Percentiles rank a stretch among this genome's conserved stretches.
Conservation (phyloP, 257 asterid species). For the Gardenia jasminoides region DNA sequence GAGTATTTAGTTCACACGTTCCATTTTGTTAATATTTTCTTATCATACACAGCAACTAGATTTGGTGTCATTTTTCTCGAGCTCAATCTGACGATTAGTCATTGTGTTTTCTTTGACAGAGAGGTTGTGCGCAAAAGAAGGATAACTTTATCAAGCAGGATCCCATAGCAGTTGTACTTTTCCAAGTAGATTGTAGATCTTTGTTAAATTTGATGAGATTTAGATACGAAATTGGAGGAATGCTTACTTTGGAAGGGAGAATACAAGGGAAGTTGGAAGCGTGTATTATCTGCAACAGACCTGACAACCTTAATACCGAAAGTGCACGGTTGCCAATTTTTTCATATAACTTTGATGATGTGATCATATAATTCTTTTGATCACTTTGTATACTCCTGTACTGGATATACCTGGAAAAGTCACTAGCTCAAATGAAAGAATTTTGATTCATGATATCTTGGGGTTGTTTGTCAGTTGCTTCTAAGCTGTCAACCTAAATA, state of each 20-base stretch:
- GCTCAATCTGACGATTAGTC: slow-evolving; percentile 20
- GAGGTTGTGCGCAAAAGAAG: slow-evolving; percentile 57
- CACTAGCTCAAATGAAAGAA: neutral
- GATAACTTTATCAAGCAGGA: slow-evolving; percentile 25
- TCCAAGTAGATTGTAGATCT: slow-evolving; percentile 8
- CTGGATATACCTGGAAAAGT: neutral
- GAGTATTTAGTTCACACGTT: neutral
- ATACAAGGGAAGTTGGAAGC: neutral
- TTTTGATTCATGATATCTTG: neutral
- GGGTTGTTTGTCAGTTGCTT: neutral
- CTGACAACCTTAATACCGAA: neutral
- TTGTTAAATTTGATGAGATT: slow-evolving; percentile 1
- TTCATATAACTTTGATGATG: neutral
- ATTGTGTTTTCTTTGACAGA: slow-evolving; percentile 40
- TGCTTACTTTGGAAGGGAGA: neutral
- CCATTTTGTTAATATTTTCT: neutral
- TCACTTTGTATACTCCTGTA: neutral
- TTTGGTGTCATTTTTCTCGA: neutral
- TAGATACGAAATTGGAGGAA: slow-evolving; percentile 14
- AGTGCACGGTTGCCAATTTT: neutral
- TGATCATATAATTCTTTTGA: neutral
- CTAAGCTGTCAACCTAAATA: neutral
- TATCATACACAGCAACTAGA: neutral
- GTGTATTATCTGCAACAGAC: neutral
- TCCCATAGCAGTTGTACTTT: neutral